A percentile compares a stretch with the other conserved stretches of the same genome.
Evolutionary conservation across 2,329 filamentous ascomycete species (phyloP).

Genomic region (Trichoderma hamatum): DNA sequence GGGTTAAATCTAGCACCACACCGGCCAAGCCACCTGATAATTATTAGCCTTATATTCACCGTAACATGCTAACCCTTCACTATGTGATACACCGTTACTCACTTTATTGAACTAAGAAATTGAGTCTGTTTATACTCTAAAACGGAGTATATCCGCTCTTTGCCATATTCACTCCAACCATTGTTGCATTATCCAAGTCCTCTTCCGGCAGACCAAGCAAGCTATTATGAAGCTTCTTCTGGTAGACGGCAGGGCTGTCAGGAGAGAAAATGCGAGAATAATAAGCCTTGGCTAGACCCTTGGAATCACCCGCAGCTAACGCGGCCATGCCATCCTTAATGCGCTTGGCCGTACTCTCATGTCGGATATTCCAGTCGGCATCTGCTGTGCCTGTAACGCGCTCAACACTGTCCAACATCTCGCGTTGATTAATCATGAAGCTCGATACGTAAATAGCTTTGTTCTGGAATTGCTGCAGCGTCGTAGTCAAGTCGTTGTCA

Average conservation of each 20-base stretch:
- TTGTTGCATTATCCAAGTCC: slow-evolving; percentile 2
- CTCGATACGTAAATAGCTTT: slow-evolving; percentile 54
- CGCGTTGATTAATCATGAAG: slow-evolving; percentile 61
- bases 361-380: slow-evolving; percentile 60
- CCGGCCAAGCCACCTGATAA: too few relatives aligned
- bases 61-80: too few relatives aligned
- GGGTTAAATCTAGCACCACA: too few relatives aligned
- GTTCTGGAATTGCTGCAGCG: slow-evolving; percentile 48
- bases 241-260: not conserved
- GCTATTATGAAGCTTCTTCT: slow-evolving; percentile 2
- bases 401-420: slow-evolving; percentile 63
- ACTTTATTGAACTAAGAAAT: too few relatives aligned
- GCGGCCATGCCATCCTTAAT: slow-evolving; percentile 49
- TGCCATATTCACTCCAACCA: not conserved
- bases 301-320: slow-evolving; percentile 46
- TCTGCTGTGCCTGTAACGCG: slow-evolving; percentile 60
- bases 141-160: not conserved
- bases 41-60: too few relatives aligned
- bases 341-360: slow-evolving; percentile 50
- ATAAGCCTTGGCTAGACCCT: slow-evolving; percentile 51
- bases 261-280: slow-evolving; percentile 57
- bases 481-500: slow-evolving; percentile 35
- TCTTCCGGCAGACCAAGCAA: not conserved
- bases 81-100: too few relatives aligned
- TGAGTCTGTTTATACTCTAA: not conserved